A percentile compares a stretch with the other conserved stretches of the same genome.
Evolutionary conservation across 2,329 filamentous ascomycete genomes (phyloP).

Genomic region (Phyllosticta citriasiana): DNA sequence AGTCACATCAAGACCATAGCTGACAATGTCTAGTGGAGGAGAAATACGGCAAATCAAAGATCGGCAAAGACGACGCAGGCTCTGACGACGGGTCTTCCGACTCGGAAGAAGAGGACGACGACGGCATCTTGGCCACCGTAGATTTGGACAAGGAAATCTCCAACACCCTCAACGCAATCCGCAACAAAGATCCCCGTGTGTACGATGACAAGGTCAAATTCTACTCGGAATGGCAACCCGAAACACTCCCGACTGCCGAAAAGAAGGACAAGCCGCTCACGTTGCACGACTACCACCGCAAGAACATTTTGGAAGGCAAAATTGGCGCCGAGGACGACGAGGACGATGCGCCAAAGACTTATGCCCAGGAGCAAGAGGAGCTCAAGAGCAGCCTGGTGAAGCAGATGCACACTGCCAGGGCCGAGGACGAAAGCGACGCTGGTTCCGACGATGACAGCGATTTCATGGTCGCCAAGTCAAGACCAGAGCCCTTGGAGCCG

Average conservation of each 20-base stretch:
- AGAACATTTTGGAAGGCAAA: constrained; percentile 71
- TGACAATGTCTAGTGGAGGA: constrained; percentile 60
- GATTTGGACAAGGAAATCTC: constrained; percentile 79
- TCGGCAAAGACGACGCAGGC: constrained; percentile 45
- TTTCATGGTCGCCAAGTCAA: constrained; percentile 66
- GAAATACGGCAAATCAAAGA: constrained; percentile 56
- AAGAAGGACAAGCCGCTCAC: constrained; percentile 78
- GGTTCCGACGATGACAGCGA: constrained; percentile 42
- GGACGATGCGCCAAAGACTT: constrained; percentile 54
- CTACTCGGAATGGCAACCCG: constrained; percentile 56
- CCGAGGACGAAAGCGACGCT: constrained; percentile 32
- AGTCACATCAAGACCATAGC: constrained; percentile 4
- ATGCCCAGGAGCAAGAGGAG: constrained; percentile 78
- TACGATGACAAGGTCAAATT: constrained; percentile 76
- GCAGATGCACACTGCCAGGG: constrained; percentile 60
- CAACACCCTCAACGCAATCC: constrained; percentile 77
- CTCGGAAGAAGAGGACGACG: constrained; percentile 76
- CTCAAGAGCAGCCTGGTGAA: constrained; percentile 68
- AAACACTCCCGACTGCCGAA: constrained; percentile 22
- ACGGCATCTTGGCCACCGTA: constrained; percentile 75
- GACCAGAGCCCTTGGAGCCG: constrained; percentile 19
- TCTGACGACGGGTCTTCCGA: constrained; percentile 40
- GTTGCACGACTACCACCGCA: constrained; percentile 81
- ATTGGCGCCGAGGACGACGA: constrained; percentile 50
- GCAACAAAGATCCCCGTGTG: constrained; percentile 80